These are phyloP conservation scores for Alternaria sp. DNA, from an alignment of 2,329 filamentous ascomycete species.

Conservation along the genomic window DNA sequence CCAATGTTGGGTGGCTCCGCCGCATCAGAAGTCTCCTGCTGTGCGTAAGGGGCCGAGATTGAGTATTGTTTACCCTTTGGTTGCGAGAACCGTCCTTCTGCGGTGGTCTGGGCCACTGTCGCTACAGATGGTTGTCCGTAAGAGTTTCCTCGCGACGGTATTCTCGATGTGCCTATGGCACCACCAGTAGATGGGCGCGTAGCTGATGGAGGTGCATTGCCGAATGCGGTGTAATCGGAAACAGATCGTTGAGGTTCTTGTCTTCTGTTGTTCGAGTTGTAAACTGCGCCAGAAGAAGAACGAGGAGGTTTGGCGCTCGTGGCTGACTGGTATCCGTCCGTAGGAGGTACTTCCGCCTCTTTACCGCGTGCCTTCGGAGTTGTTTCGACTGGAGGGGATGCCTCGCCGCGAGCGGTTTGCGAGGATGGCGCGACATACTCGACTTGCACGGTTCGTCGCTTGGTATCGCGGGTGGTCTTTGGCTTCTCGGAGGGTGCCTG, in stretches of 20 bases:
- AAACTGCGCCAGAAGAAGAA: constrained; percentile 27
- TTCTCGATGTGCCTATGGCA: constrained; percentile 69
- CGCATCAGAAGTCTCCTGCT: constrained; percentile 50
- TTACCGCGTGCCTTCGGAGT: constrained; percentile 62
- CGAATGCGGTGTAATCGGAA: constrained; percentile 57
- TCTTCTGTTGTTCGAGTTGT: constrained; percentile 47
- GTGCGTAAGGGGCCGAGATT: constrained; percentile 72
- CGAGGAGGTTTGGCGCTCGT: constrained; percentile 34
- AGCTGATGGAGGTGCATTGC: constrained; percentile 53
- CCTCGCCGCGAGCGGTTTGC: constrained; percentile 77
- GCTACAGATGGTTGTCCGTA: constrained; percentile 91
- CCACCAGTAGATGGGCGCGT: constrained; percentile 79
- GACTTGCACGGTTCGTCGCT: constrained; percentile 93
- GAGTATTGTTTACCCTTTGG: constrained; percentile 72
- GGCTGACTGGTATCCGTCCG: constrained; percentile 49
- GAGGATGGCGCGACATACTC: constrained; percentile 95
- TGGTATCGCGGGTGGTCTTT: constrained; percentile 78
- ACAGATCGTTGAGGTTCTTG: constrained; percentile 61
- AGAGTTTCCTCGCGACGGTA: constrained; percentile 76
- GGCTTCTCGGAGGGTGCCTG: constrained; percentile 68
- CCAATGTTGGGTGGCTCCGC: constrained; percentile 60
- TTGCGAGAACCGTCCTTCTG: constrained; percentile 88
- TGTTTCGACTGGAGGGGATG: constrained; percentile 48
- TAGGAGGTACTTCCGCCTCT: constrained; percentile 54
- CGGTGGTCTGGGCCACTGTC: constrained; percentile 86